These are phyloP conservation scores for Trypanosoma boissoni DNA, from an alignment of 208 protist species.

Conservation along the genomic window DNA sequence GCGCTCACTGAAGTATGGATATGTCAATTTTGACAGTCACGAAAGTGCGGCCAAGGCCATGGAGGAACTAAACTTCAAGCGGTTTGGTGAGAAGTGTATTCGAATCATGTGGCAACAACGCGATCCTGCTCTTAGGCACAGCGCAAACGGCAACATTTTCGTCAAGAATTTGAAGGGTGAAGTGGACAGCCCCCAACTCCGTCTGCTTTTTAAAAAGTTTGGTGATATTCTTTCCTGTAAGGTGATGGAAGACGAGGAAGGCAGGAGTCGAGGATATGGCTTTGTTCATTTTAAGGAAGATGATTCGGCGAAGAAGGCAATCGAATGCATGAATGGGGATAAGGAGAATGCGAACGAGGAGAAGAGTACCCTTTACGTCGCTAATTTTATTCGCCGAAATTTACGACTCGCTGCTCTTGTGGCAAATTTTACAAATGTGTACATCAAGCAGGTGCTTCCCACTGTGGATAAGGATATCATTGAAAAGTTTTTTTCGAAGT, in stretches of 20 bases:
- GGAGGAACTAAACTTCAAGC: slow-evolving; percentile 98
- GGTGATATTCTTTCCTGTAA: slow-evolving; percentile 99
- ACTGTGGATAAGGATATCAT: slow-evolving; percentile 90
- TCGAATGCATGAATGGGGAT: slow-evolving; percentile 97
- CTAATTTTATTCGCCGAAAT: slow-evolving; percentile 95
- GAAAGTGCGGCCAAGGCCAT: slow-evolving; percentile 96
- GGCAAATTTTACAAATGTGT: slow-evolving; percentile 98
- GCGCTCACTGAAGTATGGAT: slow-evolving; percentile 98
- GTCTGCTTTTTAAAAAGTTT: slow-evolving; percentile 97
- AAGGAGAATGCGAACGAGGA: slow-evolving; percentile 90
- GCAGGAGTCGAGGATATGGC: slow-evolving; percentile 96
- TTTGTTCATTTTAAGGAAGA: slow-evolving; percentile 99
- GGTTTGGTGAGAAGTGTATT: slow-evolving; percentile 92
- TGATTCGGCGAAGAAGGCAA: slow-evolving; percentile 93
- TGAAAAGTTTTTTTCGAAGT: slow-evolving; percentile 92
- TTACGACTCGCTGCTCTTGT: slow-evolving; percentile 90
- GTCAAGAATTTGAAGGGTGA: slow-evolving; percentile 97
- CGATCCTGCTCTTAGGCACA: slow-evolving; percentile 97
- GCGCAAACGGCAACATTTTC: slow-evolving; percentile 98
- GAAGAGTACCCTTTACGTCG: slow-evolving; percentile 92
- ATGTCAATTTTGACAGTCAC: slow-evolving; percentile 98
- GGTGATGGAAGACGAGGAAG: slow-evolving; percentile 90
- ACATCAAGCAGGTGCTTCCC: slow-evolving; percentile 97
- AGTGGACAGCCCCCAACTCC: slow-evolving; percentile 97
- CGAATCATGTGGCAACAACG: slow-evolving; percentile 99